Evolutionary conservation across 2,329 filamentous ascomycete species (phyloP).

Genomic region (Exophiala sideris): DNA sequence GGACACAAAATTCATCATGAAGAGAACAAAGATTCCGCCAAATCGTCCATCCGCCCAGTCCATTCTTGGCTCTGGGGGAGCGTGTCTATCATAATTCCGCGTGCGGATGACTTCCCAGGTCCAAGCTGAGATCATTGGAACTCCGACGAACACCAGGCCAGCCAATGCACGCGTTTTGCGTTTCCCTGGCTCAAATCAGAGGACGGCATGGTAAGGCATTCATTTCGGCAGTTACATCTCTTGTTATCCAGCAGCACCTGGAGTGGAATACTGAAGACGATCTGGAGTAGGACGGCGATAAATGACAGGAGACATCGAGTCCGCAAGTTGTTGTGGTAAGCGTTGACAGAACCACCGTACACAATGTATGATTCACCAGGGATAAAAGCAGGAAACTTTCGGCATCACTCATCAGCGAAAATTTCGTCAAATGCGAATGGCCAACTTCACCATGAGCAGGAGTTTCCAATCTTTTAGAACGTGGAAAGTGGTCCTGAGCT

Average conservation of each 20-base stretch:
- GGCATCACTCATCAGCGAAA: too few relatives aligned
- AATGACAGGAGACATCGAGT: constrained; percentile 33
- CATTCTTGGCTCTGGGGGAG: constrained; percentile 3
- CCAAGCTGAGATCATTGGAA: constrained; percentile 8
- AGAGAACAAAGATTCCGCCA: constrained; percentile 12
- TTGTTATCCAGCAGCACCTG: constrained; percentile 15
- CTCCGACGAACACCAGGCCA: constrained; percentile 6
- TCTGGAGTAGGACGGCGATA: constrained; percentile 33
- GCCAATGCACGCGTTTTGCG: constrained; percentile 11
- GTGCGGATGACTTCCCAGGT: constrained; percentile 11
- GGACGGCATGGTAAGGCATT: too few relatives aligned
- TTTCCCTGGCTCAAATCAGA: neutral
- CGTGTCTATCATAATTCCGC: constrained; percentile 6
- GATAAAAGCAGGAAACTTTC: constrained; percentile 26
- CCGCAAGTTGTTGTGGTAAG: constrained; percentile 32
- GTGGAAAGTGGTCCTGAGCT: constrained; percentile 32
- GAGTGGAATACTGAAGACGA: constrained; percentile 27
- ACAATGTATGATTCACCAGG: constrained; percentile 34
- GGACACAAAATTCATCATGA: constrained; percentile 10
- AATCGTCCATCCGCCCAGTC: constrained; percentile 13
- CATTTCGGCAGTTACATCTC: too few relatives aligned
- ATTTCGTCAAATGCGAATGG: too few relatives aligned
- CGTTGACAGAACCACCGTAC: constrained; percentile 35
- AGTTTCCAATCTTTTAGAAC: constrained; percentile 31
- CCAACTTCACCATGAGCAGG: constrained; percentile 26